Evolutionary conservation across 768 basidiomycete genomes (phyloP).

Genomic region (Panus rudis): DNA sequence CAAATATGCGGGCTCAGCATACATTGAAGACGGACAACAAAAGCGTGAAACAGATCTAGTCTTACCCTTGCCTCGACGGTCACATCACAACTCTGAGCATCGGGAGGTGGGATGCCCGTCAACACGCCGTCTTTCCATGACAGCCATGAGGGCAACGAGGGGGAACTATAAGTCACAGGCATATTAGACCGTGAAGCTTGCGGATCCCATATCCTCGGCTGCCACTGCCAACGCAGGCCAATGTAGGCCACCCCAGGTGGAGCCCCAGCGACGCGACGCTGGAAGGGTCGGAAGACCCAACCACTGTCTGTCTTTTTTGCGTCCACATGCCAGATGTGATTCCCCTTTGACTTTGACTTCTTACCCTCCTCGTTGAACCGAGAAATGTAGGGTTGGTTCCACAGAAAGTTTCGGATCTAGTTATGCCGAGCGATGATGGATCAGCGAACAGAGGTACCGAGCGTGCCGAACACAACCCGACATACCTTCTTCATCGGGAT

Average conservation of each 20-base stretch:
- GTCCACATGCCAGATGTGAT: constrained; percentile 98
- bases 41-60: constrained; percentile 12
- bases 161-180: constrained; percentile 73
- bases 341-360: constrained; percentile 98
- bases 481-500: constrained; percentile 93
- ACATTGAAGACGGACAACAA: constrained; percentile 1
- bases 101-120: constrained; percentile 70
- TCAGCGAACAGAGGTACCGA: constrained; percentile 7
- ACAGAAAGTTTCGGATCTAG: constrained; percentile 90
- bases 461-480: constrained; percentile 7
- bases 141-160: constrained; percentile 80
- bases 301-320: constrained; percentile 78
- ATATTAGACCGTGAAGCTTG: constrained; percentile 80
- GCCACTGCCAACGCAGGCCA: constrained; percentile 81
- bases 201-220: constrained; percentile 94
- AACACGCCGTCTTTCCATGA: constrained; percentile 81
- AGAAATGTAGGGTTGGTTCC: constrained; percentile 89
- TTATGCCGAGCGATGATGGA: constrained; percentile 10
- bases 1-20: constrained; percentile 10
- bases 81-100: constrained; percentile 70
- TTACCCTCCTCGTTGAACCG: constrained; percentile 99
- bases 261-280: constrained; percentile 78
- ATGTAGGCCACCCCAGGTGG: constrained; percentile 79
- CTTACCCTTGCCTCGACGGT: constrained; percentile 70
- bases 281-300: constrained; percentile 87